Conservation (phyloP, 495 filamentous ascomycete genomes). For the Saxophila tyrrhenica region DNA sequence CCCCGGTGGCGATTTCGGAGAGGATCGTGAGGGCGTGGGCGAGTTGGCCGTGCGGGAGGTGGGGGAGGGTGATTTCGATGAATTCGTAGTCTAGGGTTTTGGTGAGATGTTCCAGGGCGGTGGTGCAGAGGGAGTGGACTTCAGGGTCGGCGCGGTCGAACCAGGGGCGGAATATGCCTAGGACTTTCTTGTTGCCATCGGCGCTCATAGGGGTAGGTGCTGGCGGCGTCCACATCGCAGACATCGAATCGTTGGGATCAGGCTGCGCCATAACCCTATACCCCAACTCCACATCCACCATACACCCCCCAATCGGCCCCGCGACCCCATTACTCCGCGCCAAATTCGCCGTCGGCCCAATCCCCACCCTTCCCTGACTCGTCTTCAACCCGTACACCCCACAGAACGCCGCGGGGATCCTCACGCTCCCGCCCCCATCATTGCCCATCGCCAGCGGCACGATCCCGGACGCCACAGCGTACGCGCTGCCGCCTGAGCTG, state of each 20-base stretch:
- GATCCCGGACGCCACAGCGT: constrained; percentile 62
- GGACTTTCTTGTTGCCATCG: constrained; percentile 35
- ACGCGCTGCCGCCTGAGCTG: constrained; percentile 75
- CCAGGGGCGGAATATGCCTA: constrained; percentile 72
- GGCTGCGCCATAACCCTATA: constrained; percentile 68
- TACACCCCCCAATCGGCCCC: constrained; percentile 68
- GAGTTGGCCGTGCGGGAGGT: constrained; percentile 59
- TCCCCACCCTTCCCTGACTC: constrained; percentile 63
- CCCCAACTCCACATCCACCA: constrained; percentile 69
- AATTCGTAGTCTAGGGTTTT: constrained; percentile 49
- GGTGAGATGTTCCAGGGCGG: constrained; percentile 50
- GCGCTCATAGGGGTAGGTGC: constrained; percentile 10
- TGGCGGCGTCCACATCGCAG: constrained; percentile 41
- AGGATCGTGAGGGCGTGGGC: constrained; percentile 79
- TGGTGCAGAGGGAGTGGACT: constrained; percentile 49
- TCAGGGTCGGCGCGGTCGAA: constrained; percentile 52
- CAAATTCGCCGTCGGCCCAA: constrained; percentile 46
- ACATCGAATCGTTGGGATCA: constrained; percentile 45
- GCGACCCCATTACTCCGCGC: constrained; percentile 53
- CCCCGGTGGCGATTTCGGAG: constrained; percentile 26
- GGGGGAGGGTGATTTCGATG: constrained; percentile 65
- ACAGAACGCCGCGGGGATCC: constrained; percentile 72
- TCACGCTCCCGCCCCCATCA: constrained; percentile 78
- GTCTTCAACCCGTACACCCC: constrained; percentile 85
- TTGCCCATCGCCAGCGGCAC: constrained; percentile 74